These are phyloP conservation scores for Yarrowia bubula DNA, from an alignment of 805 yeast genomes.

Conservation along the genomic window DNA sequence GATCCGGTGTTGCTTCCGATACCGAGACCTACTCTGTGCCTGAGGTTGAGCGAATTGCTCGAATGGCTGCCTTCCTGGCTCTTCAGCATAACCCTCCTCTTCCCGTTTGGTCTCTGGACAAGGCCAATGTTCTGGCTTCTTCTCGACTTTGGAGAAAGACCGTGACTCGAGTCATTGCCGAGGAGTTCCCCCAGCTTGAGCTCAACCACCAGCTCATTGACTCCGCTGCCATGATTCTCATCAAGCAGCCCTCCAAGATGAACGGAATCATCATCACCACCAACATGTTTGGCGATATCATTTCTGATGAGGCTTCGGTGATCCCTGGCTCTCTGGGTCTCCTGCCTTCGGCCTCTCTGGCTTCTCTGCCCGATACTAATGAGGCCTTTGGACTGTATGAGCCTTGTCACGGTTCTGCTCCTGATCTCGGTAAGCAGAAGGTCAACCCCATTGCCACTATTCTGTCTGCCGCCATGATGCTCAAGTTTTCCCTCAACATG, in stretches of 20 bases:
- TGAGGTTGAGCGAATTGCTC: constrained; percentile 91
- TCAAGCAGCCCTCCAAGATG: constrained; percentile 84
- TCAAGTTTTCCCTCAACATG: constrained; percentile 81
- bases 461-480: constrained; percentile 96
- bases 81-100: constrained; percentile 89
- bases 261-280: constrained; percentile 91
- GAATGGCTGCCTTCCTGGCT: constrained; percentile 98
- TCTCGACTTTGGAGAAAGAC: constrained; percentile 96
- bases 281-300: constrained; percentile 98
- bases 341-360: constrained; percentile 92
- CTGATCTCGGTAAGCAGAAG: constrained; percentile 81
- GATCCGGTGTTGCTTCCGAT: constrained; percentile 84
- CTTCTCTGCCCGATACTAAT: constrained; percentile 95
- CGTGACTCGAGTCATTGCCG: constrained; percentile 75
- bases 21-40: constrained; percentile 88
- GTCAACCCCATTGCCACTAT: constrained; percentile 96
- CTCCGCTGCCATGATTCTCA: constrained; percentile 97
- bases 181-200: constrained; percentile 86
- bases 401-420: constrained; percentile 99
- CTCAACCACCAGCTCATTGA: constrained; percentile 95
- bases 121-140: constrained; percentile 95
- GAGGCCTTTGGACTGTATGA: constrained; percentile 94
- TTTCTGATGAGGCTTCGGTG: constrained; percentile 96
- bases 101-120: constrained; percentile 94
- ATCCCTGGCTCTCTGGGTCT: constrained; percentile 97